Evolutionary conservation across 148 eudicot genomes (phyloP), one percentile per base, ranked within the genome.

Genomic region (Salicornia ramosissima): DNA sequence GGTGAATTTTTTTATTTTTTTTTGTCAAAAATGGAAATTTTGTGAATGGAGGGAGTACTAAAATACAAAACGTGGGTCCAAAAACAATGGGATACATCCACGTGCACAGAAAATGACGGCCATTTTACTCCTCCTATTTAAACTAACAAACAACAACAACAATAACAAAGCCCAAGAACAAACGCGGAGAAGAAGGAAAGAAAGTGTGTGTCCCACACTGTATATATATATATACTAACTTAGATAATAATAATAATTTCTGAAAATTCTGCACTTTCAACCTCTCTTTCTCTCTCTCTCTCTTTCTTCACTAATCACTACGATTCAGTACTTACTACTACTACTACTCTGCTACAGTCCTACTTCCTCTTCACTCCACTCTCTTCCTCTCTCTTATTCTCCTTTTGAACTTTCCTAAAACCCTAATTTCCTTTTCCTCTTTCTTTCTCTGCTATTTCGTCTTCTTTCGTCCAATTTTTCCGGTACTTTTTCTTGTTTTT

Each of bases 51-150:
- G n/a, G n/a, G n/a, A n/a, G n/a, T n/a, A n/a, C n/a, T n/a, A n/a
- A n/a, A n/a, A n/a, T n/a, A n/a, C n/a, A n/a, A n/a, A n/a, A n/a
- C n/a, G n/a, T n/a, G n/a, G n/a, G n/a, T n/a, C n/a, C n/a, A n/a
- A n/a, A n/a, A n/a, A 11, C 33, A 29, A 26, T 24, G 3, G 0
- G 1, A 22, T 15, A 15, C 4, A n/a, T 39, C 69, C 69, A 75
- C 64, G 69, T 75, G 68, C 24, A 12, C 14, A 13, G 63, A 75
- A 51, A 75, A 62, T 29, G 78, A 66, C 73, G 61, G 51, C 73
- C 45, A 42, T 7, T 14, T 42, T 42, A 28, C n/a, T n/a, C n/a
- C n/a, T n/a, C n/a, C n/a, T n/a, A n/a, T n/a, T n/a, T n/a, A n/a
- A n/a, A n/a, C n/a, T n/a, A n/a, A n/a, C n/a, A n/a, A n/a, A n/a